Percentiles rank a stretch among this genome's conserved stretches.
These are phyloP conservation scores for Heliamphora exappendiculata DNA, from an alignment of 148 eudicot genomes.

Conservation along the genomic window DNA sequence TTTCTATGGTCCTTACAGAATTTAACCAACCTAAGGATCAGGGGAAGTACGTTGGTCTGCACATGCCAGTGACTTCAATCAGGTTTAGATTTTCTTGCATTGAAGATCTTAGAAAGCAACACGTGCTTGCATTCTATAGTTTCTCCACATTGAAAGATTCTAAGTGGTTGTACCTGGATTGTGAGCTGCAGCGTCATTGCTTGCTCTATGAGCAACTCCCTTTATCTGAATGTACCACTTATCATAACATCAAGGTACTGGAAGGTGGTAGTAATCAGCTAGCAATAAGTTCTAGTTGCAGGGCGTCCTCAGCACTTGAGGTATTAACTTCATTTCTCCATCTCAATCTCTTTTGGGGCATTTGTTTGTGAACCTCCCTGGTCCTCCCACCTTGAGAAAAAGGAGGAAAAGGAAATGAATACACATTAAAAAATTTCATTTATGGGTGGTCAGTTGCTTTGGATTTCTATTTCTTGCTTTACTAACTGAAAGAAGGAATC, in stretches of 20 bases:
- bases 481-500: background rate
- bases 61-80: slow-evolving; percentile 74
- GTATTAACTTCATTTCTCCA: slow-evolving; percentile 33
- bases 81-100: slow-evolving; percentile 46
- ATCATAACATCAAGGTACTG: slow-evolving; percentile 68
- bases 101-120: slow-evolving; percentile 51
- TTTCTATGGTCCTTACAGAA: slow-evolving; percentile 45
- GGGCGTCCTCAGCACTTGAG: slow-evolving; percentile 30
- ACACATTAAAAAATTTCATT: background rate
- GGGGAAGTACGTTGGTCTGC: slow-evolving; percentile 27
- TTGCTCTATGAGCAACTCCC: slow-evolving; percentile 53
- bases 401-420: background rate
- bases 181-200: slow-evolving; percentile 45
- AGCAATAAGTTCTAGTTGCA: slow-evolving; percentile 18
- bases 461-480: background rate
- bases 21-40: slow-evolving; percentile 37
- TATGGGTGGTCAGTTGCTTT: background rate
- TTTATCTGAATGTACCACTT: slow-evolving; percentile 76
- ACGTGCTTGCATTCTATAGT: slow-evolving; percentile 47
- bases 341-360: background rate
- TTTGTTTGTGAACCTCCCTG: background rate
- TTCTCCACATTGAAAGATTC: slow-evolving; percentile 44
- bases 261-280: slow-evolving; percentile 33
- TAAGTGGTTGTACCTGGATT: slow-evolving; percentile 62
- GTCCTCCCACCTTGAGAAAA: no score